Conservation (phyloP, 768 basidiomycete genomes). For the Xanthoconium purpureum region DNA sequence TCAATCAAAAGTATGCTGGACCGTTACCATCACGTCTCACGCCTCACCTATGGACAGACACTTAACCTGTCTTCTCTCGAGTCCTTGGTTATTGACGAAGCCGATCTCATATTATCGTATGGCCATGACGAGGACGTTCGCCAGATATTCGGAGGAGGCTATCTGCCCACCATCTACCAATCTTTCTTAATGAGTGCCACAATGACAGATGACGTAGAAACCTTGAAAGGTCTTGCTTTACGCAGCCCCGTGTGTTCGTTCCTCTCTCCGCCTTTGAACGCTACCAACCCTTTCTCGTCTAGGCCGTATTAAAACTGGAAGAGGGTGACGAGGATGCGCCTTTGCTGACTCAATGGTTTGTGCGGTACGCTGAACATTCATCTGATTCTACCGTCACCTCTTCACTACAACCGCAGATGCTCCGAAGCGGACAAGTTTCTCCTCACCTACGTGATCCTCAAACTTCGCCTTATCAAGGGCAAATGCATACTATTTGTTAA, state of each 20-base stretch:
- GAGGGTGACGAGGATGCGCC: conserved; percentile 83
- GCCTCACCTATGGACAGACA: conserved; percentile 40
- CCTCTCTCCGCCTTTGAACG: neutral
- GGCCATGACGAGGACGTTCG: conserved; percentile 91
- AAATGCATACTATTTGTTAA: conserved; percentile 98
- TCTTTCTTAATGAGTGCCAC: conserved; percentile 97
- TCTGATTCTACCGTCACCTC: neutral
- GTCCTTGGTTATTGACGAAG: conserved; percentile 94
- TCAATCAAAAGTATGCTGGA: conserved; percentile 57
- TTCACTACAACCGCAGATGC: conserved; percentile 46
- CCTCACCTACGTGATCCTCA: conserved; percentile 92
- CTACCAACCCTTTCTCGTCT: neutral
- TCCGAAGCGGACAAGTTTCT: conserved; percentile 98
- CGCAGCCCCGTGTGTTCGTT: conserved; percentile 72
- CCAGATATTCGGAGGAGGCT: conserved; percentile 63
- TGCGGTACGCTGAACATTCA: conserved; percentile 49
- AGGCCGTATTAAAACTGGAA: conserved; percentile 86
- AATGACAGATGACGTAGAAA: conserved; percentile 93
- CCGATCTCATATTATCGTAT: conserved; percentile 94
- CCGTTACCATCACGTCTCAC: neutral
- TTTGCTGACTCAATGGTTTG: conserved; percentile 81
- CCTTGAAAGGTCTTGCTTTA: conserved; percentile 82
- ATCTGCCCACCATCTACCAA: conserved; percentile 79
- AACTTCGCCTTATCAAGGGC: conserved; percentile 91
- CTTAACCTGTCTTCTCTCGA: conserved; percentile 67